phyloP scores from a whole-genome alignment of 2,329 filamentous ascomycete genomes.

The Ophiostoma sp. region DNA sequence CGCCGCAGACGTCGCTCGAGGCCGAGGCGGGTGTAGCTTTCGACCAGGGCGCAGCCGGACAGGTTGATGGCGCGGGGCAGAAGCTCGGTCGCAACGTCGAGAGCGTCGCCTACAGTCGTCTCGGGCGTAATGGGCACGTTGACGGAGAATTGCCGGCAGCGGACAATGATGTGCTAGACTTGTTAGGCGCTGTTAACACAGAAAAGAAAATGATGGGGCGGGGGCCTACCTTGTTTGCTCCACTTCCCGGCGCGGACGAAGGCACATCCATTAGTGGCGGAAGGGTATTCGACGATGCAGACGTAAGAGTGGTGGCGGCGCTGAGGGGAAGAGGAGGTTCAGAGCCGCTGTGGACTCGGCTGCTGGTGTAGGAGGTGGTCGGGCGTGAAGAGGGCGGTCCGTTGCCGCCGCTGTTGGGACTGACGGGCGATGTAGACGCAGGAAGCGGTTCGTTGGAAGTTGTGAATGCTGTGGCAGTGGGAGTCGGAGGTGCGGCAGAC shows the following conservation, averaged over 20 bases:
- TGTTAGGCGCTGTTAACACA: neutral
- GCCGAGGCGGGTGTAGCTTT: conserved; percentile 73
- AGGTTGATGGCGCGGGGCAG: conserved; percentile 66
- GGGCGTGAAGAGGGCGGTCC: conserved; percentile 35
- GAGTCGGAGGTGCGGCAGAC: conserved; percentile 7
- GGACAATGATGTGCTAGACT: conserved; percentile 51
- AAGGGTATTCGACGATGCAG: neutral
- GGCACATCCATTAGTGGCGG: conserved; percentile 66
- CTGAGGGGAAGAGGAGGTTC: neutral
- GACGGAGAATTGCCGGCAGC: conserved; percentile 68
- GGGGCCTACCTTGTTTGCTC: conserved; percentile 49
- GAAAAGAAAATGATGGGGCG: too few species aligned
- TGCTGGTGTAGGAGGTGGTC: conserved; percentile 38
- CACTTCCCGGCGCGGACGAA: conserved; percentile 75
- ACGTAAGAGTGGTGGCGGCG: neutral
- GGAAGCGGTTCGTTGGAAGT: neutral
- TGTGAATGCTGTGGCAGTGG: conserved; percentile 28
- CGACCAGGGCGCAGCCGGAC: conserved; percentile 68
- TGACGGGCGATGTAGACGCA: conserved; percentile 3
- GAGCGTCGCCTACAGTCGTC: conserved; percentile 72
- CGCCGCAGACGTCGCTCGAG: conserved; percentile 79
- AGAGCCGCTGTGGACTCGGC: conserved; percentile 36
- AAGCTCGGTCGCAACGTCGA: conserved; percentile 63
- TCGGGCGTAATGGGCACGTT: conserved; percentile 70
- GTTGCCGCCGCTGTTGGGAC: conserved; percentile 38